Evolutionary conservation across 2,329 filamentous ascomycete species (phyloP).

Genomic region (Fusarium citri): DNA sequence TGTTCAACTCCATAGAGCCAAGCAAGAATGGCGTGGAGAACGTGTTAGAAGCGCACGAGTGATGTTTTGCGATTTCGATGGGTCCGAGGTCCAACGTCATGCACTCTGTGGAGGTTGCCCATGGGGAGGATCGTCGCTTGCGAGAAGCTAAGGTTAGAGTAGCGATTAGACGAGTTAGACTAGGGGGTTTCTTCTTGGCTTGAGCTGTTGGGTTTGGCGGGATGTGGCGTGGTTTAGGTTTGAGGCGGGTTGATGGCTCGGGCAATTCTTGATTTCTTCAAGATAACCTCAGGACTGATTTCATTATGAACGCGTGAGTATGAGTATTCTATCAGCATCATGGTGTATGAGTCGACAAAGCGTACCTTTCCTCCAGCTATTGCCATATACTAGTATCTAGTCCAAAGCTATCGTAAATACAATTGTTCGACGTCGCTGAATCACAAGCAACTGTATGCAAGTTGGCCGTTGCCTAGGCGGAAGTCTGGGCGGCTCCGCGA

Average conservation of each 20-base stretch:
- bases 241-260: not conserved
- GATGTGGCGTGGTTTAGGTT: conserved; percentile 21
- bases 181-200: not conserved
- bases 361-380: not conserved
- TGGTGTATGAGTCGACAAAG: not conserved
- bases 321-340: not conserved
- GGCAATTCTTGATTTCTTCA: not conserved
- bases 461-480: not conserved
- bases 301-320: not conserved
- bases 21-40: conserved; percentile 36
- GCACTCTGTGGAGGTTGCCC: conserved; percentile 19
- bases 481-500: conserved; percentile 19
- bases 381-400: not conserved
- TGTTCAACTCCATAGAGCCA: not conserved
- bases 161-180: not conserved
- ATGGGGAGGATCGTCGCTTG: conserved; percentile 38
- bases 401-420: not conserved
- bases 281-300: not conserved
- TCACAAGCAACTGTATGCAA: not conserved
- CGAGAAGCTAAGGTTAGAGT: not conserved
- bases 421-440: not conserved
- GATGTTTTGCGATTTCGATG: conserved; percentile 28
- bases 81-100: conserved; percentile 40
- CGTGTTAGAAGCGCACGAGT: conserved; percentile 46
- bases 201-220: not conserved